Evolutionary conservation across 2,329 filamentous ascomycete species (phyloP), one percentile per base, ranked within the genome.

Genomic region (Volutella citrinella): DNA sequence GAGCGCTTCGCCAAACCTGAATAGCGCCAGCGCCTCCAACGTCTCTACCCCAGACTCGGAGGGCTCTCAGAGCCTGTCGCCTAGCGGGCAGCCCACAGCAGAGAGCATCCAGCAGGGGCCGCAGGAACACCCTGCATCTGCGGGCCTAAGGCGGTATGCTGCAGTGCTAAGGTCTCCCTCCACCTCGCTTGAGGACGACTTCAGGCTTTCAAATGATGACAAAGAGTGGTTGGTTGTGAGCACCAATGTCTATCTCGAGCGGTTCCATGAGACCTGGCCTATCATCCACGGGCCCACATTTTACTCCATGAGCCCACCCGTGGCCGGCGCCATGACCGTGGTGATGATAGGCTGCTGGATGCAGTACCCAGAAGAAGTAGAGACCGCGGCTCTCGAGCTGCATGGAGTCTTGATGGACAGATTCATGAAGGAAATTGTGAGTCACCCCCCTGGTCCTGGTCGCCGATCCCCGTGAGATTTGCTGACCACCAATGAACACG

Each of bases 241-340:
- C 11, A 39, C 49, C 2, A 48, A 54, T 1, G 47, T 55, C 0
- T 74, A 68, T 21, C 56, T 70, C n/a, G 48, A 49, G 1, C 39
- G 54, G 0, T 65, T 69, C 19, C 66, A 70, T 35, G 52, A 64
- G 18, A 55, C 55, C 1, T 70, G 65, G 55, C 61, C 68, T 6
- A 46, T 68, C 3, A 43, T 71, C 5, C 65, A 68, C 39, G 53
- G 49, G 0, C 63, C 66, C 1, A 46, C 55, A 1, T 61, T 60
- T 19, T 30, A 56, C 52, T 22, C 52, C 44, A 16, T 54, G 60
- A 19, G 51, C 37, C 11, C 52, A 52, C 48, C 59, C 3, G 32
- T 54, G 3, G 14, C 49, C 5, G 13, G 61, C 4, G 32, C 54
- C 1, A 49, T 46, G 1, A 57, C 61, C 1, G 54, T 65, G 10